Evolutionary conservation across 768 basidiomycete species (phyloP).

Genomic region (Hypholoma sublateritium): DNA sequence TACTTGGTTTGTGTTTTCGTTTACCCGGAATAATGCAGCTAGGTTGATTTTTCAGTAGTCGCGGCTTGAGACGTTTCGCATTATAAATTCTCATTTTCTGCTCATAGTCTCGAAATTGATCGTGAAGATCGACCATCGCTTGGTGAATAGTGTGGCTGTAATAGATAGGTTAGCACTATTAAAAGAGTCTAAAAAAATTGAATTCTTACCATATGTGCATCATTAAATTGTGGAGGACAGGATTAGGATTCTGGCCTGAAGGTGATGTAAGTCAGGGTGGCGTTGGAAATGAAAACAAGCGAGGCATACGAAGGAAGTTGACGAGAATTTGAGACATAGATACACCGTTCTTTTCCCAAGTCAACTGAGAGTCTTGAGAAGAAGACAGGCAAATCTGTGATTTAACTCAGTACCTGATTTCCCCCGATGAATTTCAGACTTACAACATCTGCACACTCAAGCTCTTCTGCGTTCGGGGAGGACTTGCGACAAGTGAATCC

Average conservation of each 20-base stretch:
- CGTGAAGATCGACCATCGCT: neutral
- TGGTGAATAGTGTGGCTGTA: neutral
- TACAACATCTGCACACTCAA: neutral
- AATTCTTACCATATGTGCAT: neutral
- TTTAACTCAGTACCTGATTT: neutral
- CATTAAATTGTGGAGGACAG: neutral
- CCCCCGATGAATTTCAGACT: neutral
- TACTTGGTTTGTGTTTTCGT: too few relatives aligned
- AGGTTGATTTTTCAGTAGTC: too few relatives aligned
- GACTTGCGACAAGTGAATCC: neutral
- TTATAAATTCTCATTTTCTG: neutral
- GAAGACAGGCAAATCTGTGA: slow-evolving; percentile 1
- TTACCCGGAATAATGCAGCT: too few relatives aligned
- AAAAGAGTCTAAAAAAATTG: neutral
- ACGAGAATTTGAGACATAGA: slow-evolving; percentile 2
- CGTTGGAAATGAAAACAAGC: neutral
- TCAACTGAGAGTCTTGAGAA: neutral
- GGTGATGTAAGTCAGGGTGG: neutral
- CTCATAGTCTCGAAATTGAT: neutral
- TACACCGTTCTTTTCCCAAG: neutral
- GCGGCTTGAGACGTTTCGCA: too few relatives aligned
- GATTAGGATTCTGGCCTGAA: neutral
- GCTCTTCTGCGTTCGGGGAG: neutral
- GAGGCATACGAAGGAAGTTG: neutral
- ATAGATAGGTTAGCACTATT: neutral